Conservation (phyloP, 2,329 filamentous ascomycete species). For the Phaeosphaeria sp. region DNA sequence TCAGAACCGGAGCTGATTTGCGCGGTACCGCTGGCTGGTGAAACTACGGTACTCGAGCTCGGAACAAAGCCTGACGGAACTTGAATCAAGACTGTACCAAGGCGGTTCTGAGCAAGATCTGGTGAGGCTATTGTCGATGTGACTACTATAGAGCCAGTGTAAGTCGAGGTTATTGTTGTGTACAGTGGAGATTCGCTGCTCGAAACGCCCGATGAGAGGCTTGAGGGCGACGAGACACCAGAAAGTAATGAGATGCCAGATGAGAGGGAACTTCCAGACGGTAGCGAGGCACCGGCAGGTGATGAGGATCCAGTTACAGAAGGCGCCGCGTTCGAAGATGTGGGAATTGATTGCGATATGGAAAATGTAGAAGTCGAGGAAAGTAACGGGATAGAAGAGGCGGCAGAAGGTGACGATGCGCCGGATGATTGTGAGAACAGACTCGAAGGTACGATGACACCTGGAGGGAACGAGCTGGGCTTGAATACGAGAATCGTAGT, state of each 20-base stretch:
- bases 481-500: conserved; percentile 1
- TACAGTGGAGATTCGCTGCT: not conserved
- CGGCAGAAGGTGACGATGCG: not conserved
- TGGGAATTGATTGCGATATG: not conserved
- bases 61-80: not conserved
- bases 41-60: not conserved
- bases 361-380: not conserved
- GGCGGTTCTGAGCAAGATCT: not conserved
- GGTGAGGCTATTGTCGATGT: not conserved
- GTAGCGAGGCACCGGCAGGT: not conserved
- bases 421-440: not conserved
- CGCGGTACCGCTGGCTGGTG: not conserved
- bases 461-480: not conserved
- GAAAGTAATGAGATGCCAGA: not conserved
- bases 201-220: not conserved
- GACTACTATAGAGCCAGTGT: not conserved
- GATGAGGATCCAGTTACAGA: no score
- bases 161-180: not conserved
- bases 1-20: not conserved
- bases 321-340: not conserved
- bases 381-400: not conserved
- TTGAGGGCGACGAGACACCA: not conserved
- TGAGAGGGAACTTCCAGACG: not conserved
- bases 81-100: not conserved
- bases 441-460: not conserved